Evolutionary conservation across 768 basidiomycete genomes (phyloP), one percentile per base, ranked within the genome.

Genomic region (Tubosaeta brunneosetosa): DNA sequence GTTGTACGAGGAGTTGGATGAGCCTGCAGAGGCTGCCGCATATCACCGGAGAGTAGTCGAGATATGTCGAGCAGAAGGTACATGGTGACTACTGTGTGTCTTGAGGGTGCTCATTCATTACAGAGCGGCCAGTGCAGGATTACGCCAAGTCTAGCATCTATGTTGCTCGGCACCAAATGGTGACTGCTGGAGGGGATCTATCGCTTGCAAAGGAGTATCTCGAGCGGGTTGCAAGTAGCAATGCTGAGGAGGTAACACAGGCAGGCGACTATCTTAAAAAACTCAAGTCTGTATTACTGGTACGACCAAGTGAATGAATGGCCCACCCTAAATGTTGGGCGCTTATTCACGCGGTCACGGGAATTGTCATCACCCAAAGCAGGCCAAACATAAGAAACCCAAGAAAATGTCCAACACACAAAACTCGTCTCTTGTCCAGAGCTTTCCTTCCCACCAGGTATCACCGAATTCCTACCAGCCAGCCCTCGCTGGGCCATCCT

Each of bases 31-130:
- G 59, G 85, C 92, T 17, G 82, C 83, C 17, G 83, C 84, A 16
- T 91, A 90, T 65, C 92, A 94, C 70, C 84, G 84, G 61, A 80
- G 86, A 13, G 82, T 92, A 40, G 83, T 90, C 19, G 85, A 90
- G 60, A 79, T 88, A 22, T 86, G 69, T 47, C 55, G 65, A 10
- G 53, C 49, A 0, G 82, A 83, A 65, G 68, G 86, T 86, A 42
- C 37, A 2, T 17, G 0, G 22, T 22, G 22, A 3, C 22, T 51
- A 51, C n/a, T 37, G 46, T 32, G 22, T 48, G 41, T 17, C 26
- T 12, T 32, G 41, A 43, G 12, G 11, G 44, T 43, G 44, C 55
- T 66, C 55, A 57, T 46, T 64, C 55, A 55, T 22, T 48, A 60
- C 43, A 72, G 87, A 76, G 38, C 84, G 85, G 34, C 82, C 84